A percentile compares a stretch with the other conserved stretches of the same genome.
These are phyloP conservation scores for Alternaria metachromatica DNA, from an alignment of 2,329 filamentous ascomycete genomes.

Conservation along the genomic window DNA sequence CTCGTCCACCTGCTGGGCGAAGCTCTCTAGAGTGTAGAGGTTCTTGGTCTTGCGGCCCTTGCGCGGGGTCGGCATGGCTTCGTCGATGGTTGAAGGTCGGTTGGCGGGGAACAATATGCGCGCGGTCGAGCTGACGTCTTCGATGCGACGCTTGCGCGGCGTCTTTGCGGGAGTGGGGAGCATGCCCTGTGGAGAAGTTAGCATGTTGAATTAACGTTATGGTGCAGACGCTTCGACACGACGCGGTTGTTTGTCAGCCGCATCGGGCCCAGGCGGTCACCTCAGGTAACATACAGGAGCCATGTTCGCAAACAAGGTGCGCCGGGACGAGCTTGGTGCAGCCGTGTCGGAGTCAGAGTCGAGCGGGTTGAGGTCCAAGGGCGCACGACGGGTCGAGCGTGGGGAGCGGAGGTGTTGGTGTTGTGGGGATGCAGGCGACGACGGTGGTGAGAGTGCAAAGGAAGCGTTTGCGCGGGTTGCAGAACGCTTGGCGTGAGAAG, in stretches of 20 bases:
- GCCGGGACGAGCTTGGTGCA: slow-evolving; percentile 35
- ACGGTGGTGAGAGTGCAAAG: slow-evolving; percentile 55
- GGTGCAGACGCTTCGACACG: no score
- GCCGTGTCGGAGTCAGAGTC: slow-evolving; percentile 42
- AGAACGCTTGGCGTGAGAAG: slow-evolving; percentile 22
- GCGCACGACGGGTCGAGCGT: slow-evolving; percentile 40
- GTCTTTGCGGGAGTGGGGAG: slow-evolving; percentile 82
- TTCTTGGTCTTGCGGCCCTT: slow-evolving; percentile 65
- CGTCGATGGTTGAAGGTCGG: slow-evolving; percentile 66
- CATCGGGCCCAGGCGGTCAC: background rate
- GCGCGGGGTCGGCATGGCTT: slow-evolving; percentile 65
- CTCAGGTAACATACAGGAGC: slow-evolving; percentile 33
- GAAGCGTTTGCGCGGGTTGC: slow-evolving; percentile 51
- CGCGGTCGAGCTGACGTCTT: slow-evolving; percentile 54
- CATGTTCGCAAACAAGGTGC: slow-evolving; percentile 32
- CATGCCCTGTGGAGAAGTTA: slow-evolving; percentile 55
- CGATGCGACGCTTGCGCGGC: slow-evolving; percentile 65
- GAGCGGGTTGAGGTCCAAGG: slow-evolving; percentile 23
- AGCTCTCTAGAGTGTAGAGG: slow-evolving; percentile 47
- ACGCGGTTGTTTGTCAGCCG: slow-evolving; percentile 6
- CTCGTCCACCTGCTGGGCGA: slow-evolving; percentile 59
- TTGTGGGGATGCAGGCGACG: slow-evolving; percentile 48
- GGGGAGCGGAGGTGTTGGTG: slow-evolving; percentile 38
- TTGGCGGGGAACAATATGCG: slow-evolving; percentile 66
- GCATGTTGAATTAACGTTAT: no score